These are phyloP conservation scores for Teratosphaeria nubilosa DNA, from an alignment of 2,329 filamentous ascomycete species.

Conservation along the genomic window DNA sequence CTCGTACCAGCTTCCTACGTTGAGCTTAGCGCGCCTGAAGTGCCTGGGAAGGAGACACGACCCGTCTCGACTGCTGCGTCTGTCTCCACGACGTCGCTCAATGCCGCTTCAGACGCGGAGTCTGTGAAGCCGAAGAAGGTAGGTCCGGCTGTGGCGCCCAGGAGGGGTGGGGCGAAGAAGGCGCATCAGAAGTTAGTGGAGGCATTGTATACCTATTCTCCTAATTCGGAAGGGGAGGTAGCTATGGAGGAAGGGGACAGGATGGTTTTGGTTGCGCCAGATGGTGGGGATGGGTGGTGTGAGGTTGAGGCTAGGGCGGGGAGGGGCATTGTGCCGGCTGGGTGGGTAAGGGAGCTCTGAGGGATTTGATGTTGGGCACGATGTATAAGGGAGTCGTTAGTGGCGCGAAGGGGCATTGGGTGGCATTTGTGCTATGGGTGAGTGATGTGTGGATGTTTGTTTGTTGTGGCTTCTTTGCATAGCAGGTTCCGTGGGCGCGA, in stretches of 20 bases:
- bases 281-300: conserved; percentile 89
- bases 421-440: background rate
- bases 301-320: conserved; percentile 78
- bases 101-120: conserved; percentile 35
- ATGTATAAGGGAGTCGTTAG: background rate
- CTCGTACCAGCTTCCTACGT: conserved; percentile 82
- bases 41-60: conserved; percentile 6
- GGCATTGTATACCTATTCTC: conserved; percentile 83
- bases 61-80: conserved; percentile 45
- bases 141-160: conserved; percentile 79
- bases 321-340: conserved; percentile 83
- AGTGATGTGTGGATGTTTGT: background rate
- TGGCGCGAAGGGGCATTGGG: background rate
- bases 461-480: background rate
- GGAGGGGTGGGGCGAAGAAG: conserved; percentile 53
- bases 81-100: conserved; percentile 56
- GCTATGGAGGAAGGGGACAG: conserved; percentile 84
- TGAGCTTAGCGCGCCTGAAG: conserved; percentile 40
- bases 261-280: conserved; percentile 80
- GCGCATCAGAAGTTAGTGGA: conserved; percentile 68
- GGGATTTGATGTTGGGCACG: background rate
- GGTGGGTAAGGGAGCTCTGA: conserved; percentile 69
- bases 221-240: conserved; percentile 76
- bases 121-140: conserved; percentile 59
- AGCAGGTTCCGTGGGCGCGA: background rate